Evolutionary conservation across 2,329 filamentous ascomycete species (phyloP).

Genomic region (Ophiostoma sp.): DNA sequence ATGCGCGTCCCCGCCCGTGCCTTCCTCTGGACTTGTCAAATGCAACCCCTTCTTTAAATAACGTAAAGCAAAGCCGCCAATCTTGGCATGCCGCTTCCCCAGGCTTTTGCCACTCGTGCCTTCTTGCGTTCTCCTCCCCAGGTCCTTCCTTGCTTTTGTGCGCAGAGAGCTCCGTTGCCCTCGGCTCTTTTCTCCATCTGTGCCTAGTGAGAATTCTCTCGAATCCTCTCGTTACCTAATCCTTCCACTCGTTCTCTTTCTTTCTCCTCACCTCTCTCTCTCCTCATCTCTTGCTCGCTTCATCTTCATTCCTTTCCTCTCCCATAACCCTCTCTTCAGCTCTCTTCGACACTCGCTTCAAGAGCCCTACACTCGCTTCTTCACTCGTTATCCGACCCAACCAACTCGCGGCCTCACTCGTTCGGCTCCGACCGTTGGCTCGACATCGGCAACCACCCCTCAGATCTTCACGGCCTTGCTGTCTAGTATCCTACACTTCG

Average conservation of each 20-base stretch:
- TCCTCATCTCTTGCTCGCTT: no score
- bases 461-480: not conserved
- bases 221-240: not conserved
- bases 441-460: not conserved
- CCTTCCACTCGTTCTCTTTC: not conserved
- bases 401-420: not conserved
- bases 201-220: no score
- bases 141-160: not conserved
- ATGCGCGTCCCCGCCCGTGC: not conserved
- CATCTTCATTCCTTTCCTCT: no score
- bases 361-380: not conserved
- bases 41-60: not conserved
- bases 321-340: not conserved
- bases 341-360: conserved; percentile 5
- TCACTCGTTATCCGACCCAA: conserved; percentile 6
- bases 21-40: not conserved
- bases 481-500: not conserved
- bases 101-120: not conserved
- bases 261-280: not conserved
- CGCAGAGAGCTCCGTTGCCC: not conserved
- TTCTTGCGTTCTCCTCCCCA: not conserved
- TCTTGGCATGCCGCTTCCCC: conserved; percentile 5
- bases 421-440: not conserved
- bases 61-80: not conserved
- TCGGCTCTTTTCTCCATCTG: not conserved